Base-by-base conservation (phyloP, 306 rosid species). In the Hippophae rhamnoides region DNA sequence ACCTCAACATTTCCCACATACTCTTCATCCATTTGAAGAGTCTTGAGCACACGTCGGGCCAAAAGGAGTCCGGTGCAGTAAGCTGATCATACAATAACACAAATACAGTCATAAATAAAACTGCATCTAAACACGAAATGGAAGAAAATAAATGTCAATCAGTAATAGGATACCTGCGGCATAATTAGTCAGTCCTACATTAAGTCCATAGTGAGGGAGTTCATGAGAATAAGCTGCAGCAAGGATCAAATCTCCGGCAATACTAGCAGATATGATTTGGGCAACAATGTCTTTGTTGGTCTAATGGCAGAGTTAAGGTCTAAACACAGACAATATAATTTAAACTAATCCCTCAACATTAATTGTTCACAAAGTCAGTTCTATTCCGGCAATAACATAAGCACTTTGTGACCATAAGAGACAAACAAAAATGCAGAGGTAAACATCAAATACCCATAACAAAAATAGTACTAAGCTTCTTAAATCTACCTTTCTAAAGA, bases 1-100 rank as follows among this genome's bases (percentile, higher is more conserved):
- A 90, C 95, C 95, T 87, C 97, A 10, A 90, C 87, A 79, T 90
- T 90, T 0, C 97, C 97, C 51, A 87, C 82, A 6, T 87, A 90
- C 61, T 87, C 94, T 1, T 50, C 82, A 46, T 84, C 97, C 97
- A 87, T 79, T 50, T 87, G 87, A 40, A 90, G 97, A 43, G 0
- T 54, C 47, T 90, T 82, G 38, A 87, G 79, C 54, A 90, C 95
- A 0, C 97, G 69, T 0, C 94, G 90, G 7, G 97, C 95, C 71
- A 90, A 60, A 6, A 90, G 86, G 43, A 90, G 97, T 5, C 97
- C 95, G 66, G 95, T 90, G 61, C 95, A 81, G 64, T 90, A 90
- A 40, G 97, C 97, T 90, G 78, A 27, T n/a, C 59, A 62, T 31
- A 31, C 38, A 31, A 31, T 31, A 31, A 40, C 26, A 42, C 10